Evolutionary conservation across 106 monocot genomes (phyloP).

Genomic region (Platanthera guangdongensis): DNA sequence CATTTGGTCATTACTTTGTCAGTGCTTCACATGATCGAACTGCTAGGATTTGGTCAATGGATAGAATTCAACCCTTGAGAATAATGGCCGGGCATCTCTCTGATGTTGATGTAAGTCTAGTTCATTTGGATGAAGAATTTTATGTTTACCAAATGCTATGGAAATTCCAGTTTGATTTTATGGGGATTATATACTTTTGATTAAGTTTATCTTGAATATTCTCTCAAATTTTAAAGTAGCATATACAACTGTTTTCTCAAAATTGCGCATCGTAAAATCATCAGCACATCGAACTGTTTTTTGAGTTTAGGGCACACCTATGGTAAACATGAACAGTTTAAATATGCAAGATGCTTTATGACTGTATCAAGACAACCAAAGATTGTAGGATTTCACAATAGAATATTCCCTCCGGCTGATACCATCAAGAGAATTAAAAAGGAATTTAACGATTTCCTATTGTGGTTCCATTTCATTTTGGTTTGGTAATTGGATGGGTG

Average conservation of each 20-base stretch:
- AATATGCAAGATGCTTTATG: too few relatives aligned
- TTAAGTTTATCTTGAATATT: background rate
- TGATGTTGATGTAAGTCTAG: constrained; percentile 89
- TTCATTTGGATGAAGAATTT: background rate
- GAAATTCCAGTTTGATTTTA: background rate
- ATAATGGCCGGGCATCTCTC: constrained; percentile 99
- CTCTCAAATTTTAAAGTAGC: background rate
- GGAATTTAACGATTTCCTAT: too few relatives aligned
- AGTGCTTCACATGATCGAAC: constrained; percentile 97
- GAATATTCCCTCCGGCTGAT: too few relatives aligned
- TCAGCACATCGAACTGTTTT: too few relatives aligned
- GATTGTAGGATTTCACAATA: too few relatives aligned
- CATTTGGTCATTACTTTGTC: constrained; percentile 92
- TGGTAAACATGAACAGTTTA: too few relatives aligned
- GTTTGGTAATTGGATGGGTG: too few relatives aligned
- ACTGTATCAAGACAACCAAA: too few relatives aligned
- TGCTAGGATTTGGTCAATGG: constrained; percentile 98
- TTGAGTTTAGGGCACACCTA: too few relatives aligned
- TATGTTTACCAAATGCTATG: background rate
- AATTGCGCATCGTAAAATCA: background rate
- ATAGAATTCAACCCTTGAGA: constrained; percentile 82
- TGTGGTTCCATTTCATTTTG: too few relatives aligned
- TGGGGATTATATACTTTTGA: background rate
- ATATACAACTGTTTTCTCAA: background rate
- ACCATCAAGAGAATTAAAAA: too few relatives aligned